Base-by-base conservation (phyloP, 1,284 basidiomycete genomes). In the Leccinum pachyderme region DNA sequence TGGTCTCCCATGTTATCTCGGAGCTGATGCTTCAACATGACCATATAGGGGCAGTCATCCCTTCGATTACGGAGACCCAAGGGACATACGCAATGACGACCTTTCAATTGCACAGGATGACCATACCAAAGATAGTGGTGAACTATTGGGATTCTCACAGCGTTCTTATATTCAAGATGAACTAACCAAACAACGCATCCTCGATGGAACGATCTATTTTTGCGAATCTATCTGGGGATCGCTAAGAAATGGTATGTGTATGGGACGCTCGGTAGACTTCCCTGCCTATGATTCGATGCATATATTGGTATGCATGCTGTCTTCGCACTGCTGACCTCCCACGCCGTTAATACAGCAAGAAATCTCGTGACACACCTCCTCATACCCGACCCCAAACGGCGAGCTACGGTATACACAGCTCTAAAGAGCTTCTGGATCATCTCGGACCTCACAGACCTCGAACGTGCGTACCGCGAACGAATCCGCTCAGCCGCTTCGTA, bases 121-220 rank as follows among this genome's bases (percentile, higher is more conserved):
- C 52, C 53, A 49, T 50, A 56, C 51, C 35, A 56, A 64, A 39
- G 62, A 67, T 27, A 58, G 58, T 8, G 59, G 61, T 37, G 65
- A 69, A 48, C 71, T 77, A 52, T 63, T 68, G 47, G 66, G 52
- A 32, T 58, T 67, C 37, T 85, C 84, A 11, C 75, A 81, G 58
- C 69, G 63, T 29, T 82, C 82, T 46, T 63, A 74, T 12, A 73
- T 75, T 52, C 78, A 77, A 53, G 87, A 89, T 61, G 70, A 78
- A 49, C 74, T 77, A 51, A 79, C 88, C 44, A 90, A 89, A 67
- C 75, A 80, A 54, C 78, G 86, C 28, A 91, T 92, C 50, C 74
- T 90, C 41, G 73, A 81, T 27, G 84, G 84, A 13, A 73, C 75
- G 5, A 71, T 87, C 7, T 77, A 83, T 31, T 89, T 86, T 61